These are phyloP conservation scores for Apiotrichum mycotoxinovorans DNA, from an alignment of 1,284 basidiomycete species.

Conservation along the genomic window DNA sequence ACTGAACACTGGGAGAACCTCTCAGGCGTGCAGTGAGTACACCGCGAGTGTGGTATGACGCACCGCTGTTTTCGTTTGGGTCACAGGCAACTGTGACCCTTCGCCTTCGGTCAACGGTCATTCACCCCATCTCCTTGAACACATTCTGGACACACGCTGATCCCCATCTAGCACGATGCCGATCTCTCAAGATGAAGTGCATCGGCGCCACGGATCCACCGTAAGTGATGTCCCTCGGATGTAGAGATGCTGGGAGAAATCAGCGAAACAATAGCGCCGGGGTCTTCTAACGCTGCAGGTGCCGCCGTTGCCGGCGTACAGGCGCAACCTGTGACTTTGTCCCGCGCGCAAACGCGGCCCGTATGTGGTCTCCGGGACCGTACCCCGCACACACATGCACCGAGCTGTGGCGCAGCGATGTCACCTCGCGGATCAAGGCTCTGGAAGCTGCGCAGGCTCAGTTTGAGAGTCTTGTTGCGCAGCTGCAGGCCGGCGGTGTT, in stretches of 20 bases:
- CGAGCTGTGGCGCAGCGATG: constrained; percentile 23
- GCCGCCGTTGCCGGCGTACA: constrained; percentile 20
- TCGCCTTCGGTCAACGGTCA: not conserved
- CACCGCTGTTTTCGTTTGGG: not conserved
- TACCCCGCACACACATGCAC: constrained; percentile 24
- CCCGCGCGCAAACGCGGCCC: constrained; percentile 21
- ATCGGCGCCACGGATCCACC: constrained; percentile 25
- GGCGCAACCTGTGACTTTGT: constrained; percentile 23
- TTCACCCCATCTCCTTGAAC: not conserved
- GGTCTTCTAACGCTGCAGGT: constrained; percentile 7
- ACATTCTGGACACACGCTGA: not conserved
- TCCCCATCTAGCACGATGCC: constrained; percentile 14
- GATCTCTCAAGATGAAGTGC: constrained; percentile 25
- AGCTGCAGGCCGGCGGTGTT: not conserved
- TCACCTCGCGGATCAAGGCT: constrained; percentile 17
- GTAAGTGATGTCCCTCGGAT: constrained; percentile 3
- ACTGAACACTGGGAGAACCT: constrained; percentile 16
- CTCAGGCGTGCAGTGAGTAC: constrained; percentile 24
- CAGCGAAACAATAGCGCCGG: too few species aligned
- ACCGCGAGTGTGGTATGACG: not conserved
- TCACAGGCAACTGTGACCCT: too few species aligned
- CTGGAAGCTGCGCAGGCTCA: constrained; percentile 16
- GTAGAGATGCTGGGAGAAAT: too few species aligned
- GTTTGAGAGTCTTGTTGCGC: constrained; percentile 12
- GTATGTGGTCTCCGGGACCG: constrained; percentile 16